Percentiles rank a stretch among this genome's conserved stretches.
Evolutionary conservation across 768 basidiomycete species (phyloP).

Genomic region (Megacollybia marginata): DNA sequence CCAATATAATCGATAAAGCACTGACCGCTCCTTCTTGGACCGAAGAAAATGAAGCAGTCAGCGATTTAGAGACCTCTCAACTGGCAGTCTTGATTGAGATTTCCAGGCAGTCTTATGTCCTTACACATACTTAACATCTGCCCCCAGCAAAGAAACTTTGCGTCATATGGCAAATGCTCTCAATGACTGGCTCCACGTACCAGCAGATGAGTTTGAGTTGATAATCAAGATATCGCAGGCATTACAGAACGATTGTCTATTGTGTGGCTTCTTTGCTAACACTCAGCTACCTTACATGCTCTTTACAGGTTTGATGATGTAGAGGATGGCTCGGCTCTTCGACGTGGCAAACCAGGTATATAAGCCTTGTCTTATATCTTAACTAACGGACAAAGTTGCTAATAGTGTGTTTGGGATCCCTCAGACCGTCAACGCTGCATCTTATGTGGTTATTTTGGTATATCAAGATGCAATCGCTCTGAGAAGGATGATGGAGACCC

Average conservation of each 20-base stretch:
- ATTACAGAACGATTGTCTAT: conserved; percentile 89
- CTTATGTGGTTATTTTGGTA: conserved; percentile 94
- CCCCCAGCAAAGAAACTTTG: conserved; percentile 91
- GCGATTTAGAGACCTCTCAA: no score
- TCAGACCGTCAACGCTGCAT: conserved; percentile 95
- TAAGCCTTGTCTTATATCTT: no score
- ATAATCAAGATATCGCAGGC: conserved; percentile 84
- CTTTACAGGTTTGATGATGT: conserved; percentile 81
- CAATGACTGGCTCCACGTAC: conserved; percentile 87
- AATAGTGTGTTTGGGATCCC: conserved; percentile 97
- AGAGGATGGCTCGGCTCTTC: conserved; percentile 82
- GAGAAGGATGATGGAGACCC: conserved; percentile 24
- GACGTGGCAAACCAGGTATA: conserved; percentile 57
- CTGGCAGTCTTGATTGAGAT: no score
- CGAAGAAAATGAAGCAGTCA: no score
- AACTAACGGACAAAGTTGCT: conserved; percentile 41
- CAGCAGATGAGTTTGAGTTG: conserved; percentile 55
- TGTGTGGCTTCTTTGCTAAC: conserved; percentile 40
- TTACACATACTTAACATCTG: conserved; percentile 73
- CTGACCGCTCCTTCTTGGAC: no score
- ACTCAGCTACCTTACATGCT: not conserved
- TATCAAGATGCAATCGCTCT: conserved; percentile 76
- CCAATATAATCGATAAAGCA: no score
- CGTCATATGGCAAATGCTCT: conserved; percentile 85
- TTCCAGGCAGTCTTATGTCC: conserved; percentile 27